These are phyloP conservation scores for Mariannaea elegans DNA, from an alignment of 2,329 filamentous ascomycete genomes.

Conservation along the genomic window DNA sequence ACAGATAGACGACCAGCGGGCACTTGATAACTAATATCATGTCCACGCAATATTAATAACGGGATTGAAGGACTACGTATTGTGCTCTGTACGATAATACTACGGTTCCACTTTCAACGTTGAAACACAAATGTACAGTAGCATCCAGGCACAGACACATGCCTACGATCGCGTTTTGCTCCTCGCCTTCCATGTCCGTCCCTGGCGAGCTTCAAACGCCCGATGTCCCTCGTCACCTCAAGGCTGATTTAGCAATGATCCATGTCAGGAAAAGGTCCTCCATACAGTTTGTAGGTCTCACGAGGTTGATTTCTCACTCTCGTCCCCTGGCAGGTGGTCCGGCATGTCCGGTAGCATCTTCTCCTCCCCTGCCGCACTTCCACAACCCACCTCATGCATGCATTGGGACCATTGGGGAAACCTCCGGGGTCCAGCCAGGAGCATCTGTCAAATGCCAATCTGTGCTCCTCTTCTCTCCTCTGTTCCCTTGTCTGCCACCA, in stretches of 20 bases:
- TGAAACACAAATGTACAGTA: background rate
- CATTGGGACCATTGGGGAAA: conserved; percentile 12
- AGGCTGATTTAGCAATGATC: background rate
- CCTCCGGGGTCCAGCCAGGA: conserved; percentile 2
- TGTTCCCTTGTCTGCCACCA: background rate
- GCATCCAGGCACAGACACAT: background rate
- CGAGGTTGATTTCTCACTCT: conserved; percentile 9
- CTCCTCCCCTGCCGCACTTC: background rate
- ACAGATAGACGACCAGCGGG: background rate
- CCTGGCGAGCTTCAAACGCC: conserved; percentile 12
- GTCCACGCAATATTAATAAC: background rate
- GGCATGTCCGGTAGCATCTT: conserved; percentile 16
- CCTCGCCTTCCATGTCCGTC: background rate
- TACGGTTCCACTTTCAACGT: background rate
- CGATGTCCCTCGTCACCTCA: background rate
- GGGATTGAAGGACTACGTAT: too few species aligned
- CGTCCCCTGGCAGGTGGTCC: conserved; percentile 1
- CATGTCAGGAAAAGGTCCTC: conserved; percentile 5
- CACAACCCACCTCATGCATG: conserved; percentile 13
- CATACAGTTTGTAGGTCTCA: background rate
- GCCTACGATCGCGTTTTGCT: conserved; percentile 4
- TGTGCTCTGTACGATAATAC: too few species aligned
- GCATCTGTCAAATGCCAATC: conserved; percentile 23
- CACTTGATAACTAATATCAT: background rate
- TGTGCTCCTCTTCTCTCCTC: background rate